A percentile compares a stretch with the other conserved stretches of the same genome.
Evolutionary conservation across 2,329 filamentous ascomycete genomes (phyloP).

Genomic region (Diatrype stigma): DNA sequence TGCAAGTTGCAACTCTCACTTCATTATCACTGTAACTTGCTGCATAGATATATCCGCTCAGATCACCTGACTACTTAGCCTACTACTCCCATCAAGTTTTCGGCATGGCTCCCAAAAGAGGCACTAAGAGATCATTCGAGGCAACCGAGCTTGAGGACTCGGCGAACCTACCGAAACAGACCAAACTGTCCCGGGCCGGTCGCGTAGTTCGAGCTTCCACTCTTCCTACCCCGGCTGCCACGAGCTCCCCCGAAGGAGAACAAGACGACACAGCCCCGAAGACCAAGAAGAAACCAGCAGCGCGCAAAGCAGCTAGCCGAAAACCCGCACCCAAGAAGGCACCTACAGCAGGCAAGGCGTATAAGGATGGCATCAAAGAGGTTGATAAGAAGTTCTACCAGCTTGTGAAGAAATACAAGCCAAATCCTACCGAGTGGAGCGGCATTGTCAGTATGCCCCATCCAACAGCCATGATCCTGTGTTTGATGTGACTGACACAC

Average conservation of each 20-base stretch:
- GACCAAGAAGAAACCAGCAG: neutral
- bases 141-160: neutral
- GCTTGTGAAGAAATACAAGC: constrained; percentile 2
- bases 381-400: constrained; percentile 3
- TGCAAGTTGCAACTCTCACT: too few species aligned
- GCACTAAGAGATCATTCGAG: neutral
- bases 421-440: constrained; percentile 1
- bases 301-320: neutral
- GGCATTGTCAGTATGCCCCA: neutral
- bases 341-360: neutral
- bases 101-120: neutral
- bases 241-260: neutral
- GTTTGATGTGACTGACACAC: neutral
- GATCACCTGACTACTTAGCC: too few species aligned
- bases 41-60: too few species aligned
- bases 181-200: neutral
- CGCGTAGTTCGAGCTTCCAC: neutral
- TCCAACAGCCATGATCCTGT: neutral
- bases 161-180: neutral
- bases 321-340: neutral
- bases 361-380: neutral
- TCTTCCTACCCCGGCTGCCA: neutral
- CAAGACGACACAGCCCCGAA: neutral
- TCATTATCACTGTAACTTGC: too few species aligned
- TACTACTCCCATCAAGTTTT: neutral